These are phyloP conservation scores for Rubroboletus pulcherrimus DNA, from an alignment of 768 basidiomycete species.

Conservation along the genomic window DNA sequence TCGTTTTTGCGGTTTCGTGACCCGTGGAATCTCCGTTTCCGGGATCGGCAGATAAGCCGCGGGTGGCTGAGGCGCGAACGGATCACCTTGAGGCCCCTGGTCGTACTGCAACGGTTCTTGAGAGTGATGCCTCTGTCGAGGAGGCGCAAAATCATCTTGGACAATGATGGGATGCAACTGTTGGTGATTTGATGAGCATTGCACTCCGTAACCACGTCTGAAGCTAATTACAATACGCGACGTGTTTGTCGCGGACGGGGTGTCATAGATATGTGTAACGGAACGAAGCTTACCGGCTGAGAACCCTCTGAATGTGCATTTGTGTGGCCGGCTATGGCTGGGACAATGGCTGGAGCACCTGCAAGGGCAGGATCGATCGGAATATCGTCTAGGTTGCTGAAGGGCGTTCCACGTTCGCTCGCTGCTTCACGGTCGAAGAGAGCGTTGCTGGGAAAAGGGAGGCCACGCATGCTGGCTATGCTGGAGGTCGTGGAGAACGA, in stretches of 20 bases:
- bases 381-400: constrained; percentile 58
- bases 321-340: constrained; percentile 39
- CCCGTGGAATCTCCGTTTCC: constrained; percentile 39
- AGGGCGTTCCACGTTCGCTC: constrained; percentile 58
- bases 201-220: constrained; percentile 17
- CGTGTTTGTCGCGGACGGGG: constrained; percentile 47
- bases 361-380: constrained; percentile 79
- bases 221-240: constrained; percentile 58
- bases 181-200: constrained; percentile 18
- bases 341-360: constrained; percentile 46
- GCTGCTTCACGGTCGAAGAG: constrained; percentile 52
- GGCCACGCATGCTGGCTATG: constrained; percentile 49
- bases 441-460: constrained; percentile 45
- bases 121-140: constrained; percentile 22
- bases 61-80: constrained; percentile 66
- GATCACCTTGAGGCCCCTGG: constrained; percentile 78
- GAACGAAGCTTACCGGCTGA: constrained; percentile 38
- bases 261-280: constrained; percentile 15
- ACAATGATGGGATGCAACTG: constrained; percentile 27
- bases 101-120: constrained; percentile 51
- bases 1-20: constrained; percentile 45
- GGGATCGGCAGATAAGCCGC: constrained; percentile 50
- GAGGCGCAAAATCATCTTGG: constrained; percentile 27
- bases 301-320: constrained; percentile 10
- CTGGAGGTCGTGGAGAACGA: constrained; percentile 10